Conservation (phyloP, 306 rosid species). For the Vachellia collinsii region DNA sequence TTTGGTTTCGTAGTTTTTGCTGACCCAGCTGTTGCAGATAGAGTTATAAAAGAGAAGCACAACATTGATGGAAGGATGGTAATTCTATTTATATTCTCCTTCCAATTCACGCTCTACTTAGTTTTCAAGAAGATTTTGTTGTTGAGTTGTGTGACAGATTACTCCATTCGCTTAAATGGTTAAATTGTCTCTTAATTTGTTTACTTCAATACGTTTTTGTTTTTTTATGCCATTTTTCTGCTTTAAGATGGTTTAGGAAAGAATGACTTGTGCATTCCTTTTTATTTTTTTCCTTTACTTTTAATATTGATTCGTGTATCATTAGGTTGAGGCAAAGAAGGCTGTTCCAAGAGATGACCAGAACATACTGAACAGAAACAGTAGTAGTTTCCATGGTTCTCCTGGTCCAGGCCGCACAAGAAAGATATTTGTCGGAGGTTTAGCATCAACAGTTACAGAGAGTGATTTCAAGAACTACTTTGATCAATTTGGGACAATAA, state of each 20-base stretch:
- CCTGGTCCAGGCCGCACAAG: constrained; percentile 93
- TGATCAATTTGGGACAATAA: constrained; percentile 96
- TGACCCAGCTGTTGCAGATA: constrained; percentile 79
- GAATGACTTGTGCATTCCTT: constrained; percentile 2
- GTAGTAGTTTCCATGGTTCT: constrained; percentile 84
- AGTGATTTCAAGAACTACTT: constrained; percentile 90
- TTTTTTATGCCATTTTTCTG: neutral
- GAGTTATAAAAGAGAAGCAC: constrained; percentile 89
- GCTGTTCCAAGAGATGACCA: constrained; percentile 99
- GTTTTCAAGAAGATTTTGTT: constrained; percentile 35
- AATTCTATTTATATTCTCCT: constrained; percentile 36
- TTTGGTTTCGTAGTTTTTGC: constrained; percentile 93
- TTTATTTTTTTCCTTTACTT: neutral
- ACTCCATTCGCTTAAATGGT: constrained; percentile 8
- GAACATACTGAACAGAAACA: constrained; percentile 73
- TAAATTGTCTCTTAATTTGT: constrained; percentile 3
- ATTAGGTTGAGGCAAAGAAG: constrained; percentile 96
- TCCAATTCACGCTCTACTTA: constrained; percentile 34
- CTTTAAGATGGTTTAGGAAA: constrained; percentile 26
- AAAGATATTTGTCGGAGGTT: constrained; percentile 97
- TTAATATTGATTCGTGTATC: constrained; percentile 34
- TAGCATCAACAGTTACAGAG: constrained; percentile 97
- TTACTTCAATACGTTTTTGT: neutral
- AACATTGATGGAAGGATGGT: constrained; percentile 98
- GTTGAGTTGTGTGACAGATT: constrained; percentile 31